These are phyloP conservation scores for Tulasnella sp. DNA, from an alignment of 768 basidiomycete species.

Conservation along the genomic window DNA sequence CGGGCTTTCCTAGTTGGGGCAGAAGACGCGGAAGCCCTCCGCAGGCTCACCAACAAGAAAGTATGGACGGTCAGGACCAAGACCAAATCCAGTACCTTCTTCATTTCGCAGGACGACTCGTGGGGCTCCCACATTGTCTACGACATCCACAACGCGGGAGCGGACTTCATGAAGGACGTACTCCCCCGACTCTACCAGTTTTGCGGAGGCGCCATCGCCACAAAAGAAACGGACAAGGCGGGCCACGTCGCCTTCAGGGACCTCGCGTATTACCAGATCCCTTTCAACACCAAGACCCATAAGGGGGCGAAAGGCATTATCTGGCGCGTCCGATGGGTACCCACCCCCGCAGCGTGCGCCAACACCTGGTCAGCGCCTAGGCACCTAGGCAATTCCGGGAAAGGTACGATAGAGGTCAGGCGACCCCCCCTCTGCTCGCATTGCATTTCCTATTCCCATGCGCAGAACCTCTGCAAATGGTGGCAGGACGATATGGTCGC, in stretches of 20 bases:
- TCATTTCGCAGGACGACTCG: background rate
- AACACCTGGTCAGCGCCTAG: background rate
- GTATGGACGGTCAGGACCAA: no score
- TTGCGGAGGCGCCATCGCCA: background rate
- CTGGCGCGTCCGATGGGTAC: background rate
- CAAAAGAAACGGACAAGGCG: background rate
- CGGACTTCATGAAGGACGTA: background rate
- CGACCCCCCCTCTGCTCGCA: background rate
- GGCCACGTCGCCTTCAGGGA: background rate
- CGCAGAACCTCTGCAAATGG: background rate
- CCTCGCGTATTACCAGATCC: background rate
- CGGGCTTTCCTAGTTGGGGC: no score
- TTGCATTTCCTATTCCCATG: background rate
- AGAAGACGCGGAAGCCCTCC: no score
- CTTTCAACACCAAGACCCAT: background rate
- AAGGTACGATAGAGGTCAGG: background rate
- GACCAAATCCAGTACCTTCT: no score
- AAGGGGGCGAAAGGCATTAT: background rate
- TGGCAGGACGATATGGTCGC: background rate
- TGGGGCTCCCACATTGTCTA: background rate
- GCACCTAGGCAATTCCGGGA: background rate
- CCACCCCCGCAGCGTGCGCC: background rate
- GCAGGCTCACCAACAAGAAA: no score
- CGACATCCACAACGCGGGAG: background rate
- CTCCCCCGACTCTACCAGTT: background rate